Evolutionary conservation across 306 rosid genomes (phyloP).

Genomic region (Prunus fruticosa): DNA sequence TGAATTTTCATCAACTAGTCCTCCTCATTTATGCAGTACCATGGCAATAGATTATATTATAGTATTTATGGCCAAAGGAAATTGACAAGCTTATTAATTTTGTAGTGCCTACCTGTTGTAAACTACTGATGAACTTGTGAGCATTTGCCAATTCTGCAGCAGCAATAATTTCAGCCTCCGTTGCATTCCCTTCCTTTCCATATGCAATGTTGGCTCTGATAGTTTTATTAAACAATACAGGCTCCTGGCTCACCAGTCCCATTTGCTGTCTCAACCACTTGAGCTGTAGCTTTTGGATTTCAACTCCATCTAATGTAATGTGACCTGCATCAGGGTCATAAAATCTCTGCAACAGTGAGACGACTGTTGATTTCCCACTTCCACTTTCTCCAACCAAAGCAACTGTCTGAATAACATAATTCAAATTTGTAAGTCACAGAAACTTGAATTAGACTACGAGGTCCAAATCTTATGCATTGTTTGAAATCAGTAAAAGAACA

Average conservation of each 20-base stretch:
- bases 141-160: constrained; percentile 65
- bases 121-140: constrained; percentile 57
- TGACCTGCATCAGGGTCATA: constrained; percentile 66
- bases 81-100: not conserved
- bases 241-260: constrained; percentile 76
- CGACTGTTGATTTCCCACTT: constrained; percentile 64
- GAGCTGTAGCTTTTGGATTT: constrained; percentile 44
- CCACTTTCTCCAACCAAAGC: constrained; percentile 79
- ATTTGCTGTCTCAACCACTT: constrained; percentile 67
- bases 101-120: constrained; percentile 43
- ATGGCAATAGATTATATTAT: not conserved
- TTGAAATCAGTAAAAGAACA: not conserved
- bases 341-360: constrained; percentile 58
- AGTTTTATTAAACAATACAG: constrained; percentile 53
- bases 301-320: constrained; percentile 53
- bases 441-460: not conserved
- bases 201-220: constrained; percentile 61
- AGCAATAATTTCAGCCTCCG: constrained; percentile 56
- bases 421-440: not conserved
- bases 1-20: not conserved
- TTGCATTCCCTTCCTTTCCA: constrained; percentile 59
- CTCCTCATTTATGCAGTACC: not conserved
- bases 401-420: constrained; percentile 37
- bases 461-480: not conserved
- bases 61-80: not conserved